These are phyloP conservation scores for Stagonosporopsis vannaccii DNA, from an alignment of 2,329 filamentous ascomycete genomes.

Conservation along the genomic window DNA sequence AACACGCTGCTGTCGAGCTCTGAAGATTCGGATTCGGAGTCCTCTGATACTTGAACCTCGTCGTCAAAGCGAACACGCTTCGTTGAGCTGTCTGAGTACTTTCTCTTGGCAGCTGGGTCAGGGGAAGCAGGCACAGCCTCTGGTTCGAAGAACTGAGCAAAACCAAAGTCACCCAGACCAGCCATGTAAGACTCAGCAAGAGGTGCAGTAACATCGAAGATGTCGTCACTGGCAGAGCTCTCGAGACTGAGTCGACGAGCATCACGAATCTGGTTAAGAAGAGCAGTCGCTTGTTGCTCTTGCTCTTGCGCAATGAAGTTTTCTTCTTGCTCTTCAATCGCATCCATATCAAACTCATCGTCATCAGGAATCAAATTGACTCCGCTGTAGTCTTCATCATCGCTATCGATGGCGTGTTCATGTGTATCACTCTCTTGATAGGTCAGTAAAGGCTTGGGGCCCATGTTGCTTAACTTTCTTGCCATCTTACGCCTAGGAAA, in stretches of 20 bases:
- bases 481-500: conserved; percentile 51
- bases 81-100: conserved; percentile 49
- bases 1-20: conserved; percentile 73
- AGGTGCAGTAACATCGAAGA: conserved; percentile 42
- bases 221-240: conserved; percentile 44
- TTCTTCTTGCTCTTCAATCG: conserved; percentile 81
- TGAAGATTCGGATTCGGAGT: conserved; percentile 49
- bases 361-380: conserved; percentile 79
- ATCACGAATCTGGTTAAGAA: conserved; percentile 43
- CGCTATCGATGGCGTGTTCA: conserved; percentile 49
- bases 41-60: conserved; percentile 71
- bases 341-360: conserved; percentile 79
- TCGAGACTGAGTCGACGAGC: conserved; percentile 46
- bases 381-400: conserved; percentile 67
- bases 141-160: conserved; percentile 48
- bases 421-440: conserved; percentile 40
- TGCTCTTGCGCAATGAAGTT: conserved; percentile 67
- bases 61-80: conserved; percentile 78
- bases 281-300: conserved; percentile 37
- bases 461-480: conserved; percentile 45
- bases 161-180: conserved; percentile 41
- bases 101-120: conserved; percentile 42
- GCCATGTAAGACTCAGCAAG: conserved; percentile 36
- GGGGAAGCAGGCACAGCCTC: conserved; percentile 54
- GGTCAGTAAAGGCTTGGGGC: conserved; percentile 44